These are phyloP conservation scores for Otatea glauca DNA, from an alignment of 176 grass and related monocot genomes.

Conservation along the genomic window DNA sequence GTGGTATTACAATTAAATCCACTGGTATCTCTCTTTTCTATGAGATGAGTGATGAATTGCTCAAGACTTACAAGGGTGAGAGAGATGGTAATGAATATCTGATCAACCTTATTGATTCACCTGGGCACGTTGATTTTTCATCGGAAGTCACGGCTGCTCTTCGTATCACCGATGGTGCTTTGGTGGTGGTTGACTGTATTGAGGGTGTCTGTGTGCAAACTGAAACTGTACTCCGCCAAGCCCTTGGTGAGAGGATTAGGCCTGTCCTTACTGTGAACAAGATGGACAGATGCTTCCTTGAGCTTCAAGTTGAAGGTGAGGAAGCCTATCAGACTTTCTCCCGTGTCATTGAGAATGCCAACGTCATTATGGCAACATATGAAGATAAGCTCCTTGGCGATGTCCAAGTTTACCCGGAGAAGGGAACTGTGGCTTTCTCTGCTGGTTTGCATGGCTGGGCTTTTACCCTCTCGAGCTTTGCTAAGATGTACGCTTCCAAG, in stretches of 20 bases:
- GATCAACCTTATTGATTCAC: slow-evolving; percentile 84
- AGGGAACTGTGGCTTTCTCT: slow-evolving; percentile 82
- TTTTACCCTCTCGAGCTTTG: slow-evolving; percentile 76
- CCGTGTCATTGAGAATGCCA: slow-evolving; percentile 75
- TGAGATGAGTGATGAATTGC: slow-evolving; percentile 70
- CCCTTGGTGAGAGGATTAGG: slow-evolving; percentile 86
- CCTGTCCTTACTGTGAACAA: slow-evolving; percentile 88
- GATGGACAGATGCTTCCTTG: slow-evolving; percentile 82
- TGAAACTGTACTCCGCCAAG: slow-evolving; percentile 81
- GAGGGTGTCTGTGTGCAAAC: slow-evolving; percentile 85
- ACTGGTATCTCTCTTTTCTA: slow-evolving; percentile 82
- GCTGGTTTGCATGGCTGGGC: slow-evolving; percentile 81
- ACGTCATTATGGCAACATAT: slow-evolving; percentile 84
- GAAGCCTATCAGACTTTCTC: slow-evolving; percentile 76
- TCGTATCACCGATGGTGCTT: slow-evolving; percentile 78
- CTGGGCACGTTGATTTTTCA: slow-evolving; percentile 78
- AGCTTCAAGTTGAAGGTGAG: slow-evolving; percentile 85
- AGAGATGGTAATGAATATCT: slow-evolving; percentile 67
- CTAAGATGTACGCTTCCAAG: slow-evolving; percentile 85
- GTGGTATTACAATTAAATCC: slow-evolving; percentile 88
- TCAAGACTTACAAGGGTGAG: slow-evolving; percentile 66
- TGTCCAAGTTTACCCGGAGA: slow-evolving; percentile 87
- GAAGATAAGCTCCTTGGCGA: slow-evolving; percentile 79
- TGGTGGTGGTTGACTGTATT: slow-evolving; percentile 80
- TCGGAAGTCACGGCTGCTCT: slow-evolving; percentile 79